Evolutionary conservation across 1,284 basidiomycete species (phyloP).

Genomic region (Tetrapyrgos nigripes): DNA sequence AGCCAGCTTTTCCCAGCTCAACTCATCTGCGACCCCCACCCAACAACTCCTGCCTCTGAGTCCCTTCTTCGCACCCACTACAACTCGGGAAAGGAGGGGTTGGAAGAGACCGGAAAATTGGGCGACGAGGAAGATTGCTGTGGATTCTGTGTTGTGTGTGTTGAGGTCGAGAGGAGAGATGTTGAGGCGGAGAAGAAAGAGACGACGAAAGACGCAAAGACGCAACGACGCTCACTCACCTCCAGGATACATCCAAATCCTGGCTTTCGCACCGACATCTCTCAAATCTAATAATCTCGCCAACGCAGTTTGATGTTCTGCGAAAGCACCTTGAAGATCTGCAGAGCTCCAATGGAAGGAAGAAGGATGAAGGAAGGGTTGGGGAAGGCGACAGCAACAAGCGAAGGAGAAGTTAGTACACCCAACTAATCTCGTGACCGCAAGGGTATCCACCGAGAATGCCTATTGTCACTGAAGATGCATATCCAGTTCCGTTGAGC

Average conservation of each 20-base stretch:
- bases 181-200: not conserved
- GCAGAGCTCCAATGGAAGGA: constrained; percentile 12
- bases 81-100: constrained; percentile 78
- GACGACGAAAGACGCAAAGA: constrained; percentile 2
- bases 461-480: not conserved
- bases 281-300: constrained; percentile 61
- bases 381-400: not conserved
- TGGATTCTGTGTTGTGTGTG: constrained; percentile 69
- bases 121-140: constrained; percentile 90
- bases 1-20: too few relatives aligned
- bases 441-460: not conserved
- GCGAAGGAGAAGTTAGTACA: constrained; percentile 3
- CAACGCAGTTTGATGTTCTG: constrained; percentile 83
- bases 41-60: constrained; percentile 89
- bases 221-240: constrained; percentile 61
- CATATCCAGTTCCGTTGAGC: too few relatives aligned
- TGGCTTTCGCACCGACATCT: constrained; percentile 78
- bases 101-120: constrained; percentile 81
- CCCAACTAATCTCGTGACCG: constrained; percentile 1
- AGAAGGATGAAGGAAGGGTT: too few relatives aligned
- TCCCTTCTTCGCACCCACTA: constrained; percentile 85
- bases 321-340: constrained; percentile 95
- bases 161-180: not conserved
- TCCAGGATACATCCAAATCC: constrained; percentile 92
- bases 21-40: constrained; percentile 82